These are phyloP conservation scores for Clonostachys sp. DNA, from an alignment of 2,329 filamentous ascomycete genomes.

Conservation along the genomic window DNA sequence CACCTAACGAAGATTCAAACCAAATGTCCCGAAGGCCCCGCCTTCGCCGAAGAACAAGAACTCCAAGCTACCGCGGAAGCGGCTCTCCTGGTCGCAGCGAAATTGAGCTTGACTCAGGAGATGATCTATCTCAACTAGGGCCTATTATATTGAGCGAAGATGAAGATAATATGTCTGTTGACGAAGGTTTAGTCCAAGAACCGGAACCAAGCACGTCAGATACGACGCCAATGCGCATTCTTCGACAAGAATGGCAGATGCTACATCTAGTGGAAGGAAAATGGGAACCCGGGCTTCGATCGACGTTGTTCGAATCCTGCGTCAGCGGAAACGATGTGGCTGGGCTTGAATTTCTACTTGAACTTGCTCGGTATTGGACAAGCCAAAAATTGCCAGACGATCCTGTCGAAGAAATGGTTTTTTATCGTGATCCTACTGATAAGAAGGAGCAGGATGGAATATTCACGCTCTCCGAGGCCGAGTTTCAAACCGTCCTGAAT, in stretches of 20 bases:
- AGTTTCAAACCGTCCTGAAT: slow-evolving; percentile 39
- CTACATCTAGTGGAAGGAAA: slow-evolving; percentile 18
- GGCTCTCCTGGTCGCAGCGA: slow-evolving; percentile 20
- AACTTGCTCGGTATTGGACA: slow-evolving; percentile 41
- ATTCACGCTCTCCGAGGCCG: slow-evolving; percentile 30
- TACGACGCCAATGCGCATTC: slow-evolving; percentile 46
- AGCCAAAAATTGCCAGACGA: slow-evolving; percentile 21
- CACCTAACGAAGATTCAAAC: slow-evolving; percentile 15
- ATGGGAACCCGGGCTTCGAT: slow-evolving; percentile 7
- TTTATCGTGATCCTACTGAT: slow-evolving; percentile 16
- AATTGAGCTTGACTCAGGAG: slow-evolving; percentile 24
- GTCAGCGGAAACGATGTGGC: slow-evolving; percentile 48
- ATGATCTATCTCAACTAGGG: slow-evolving; percentile 27
- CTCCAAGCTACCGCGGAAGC: slow-evolving; percentile 36
- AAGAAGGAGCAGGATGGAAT: slow-evolving; percentile 23
- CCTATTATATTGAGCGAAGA: slow-evolving; percentile 47
- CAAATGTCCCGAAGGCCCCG: slow-evolving; percentile 9
- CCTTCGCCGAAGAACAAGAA: slow-evolving; percentile 43
- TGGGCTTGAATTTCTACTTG: slow-evolving; percentile 53
- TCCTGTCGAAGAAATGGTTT: no score
- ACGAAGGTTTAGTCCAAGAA: slow-evolving; percentile 72
- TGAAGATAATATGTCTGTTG: slow-evolving; percentile 64
- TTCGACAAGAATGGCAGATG: slow-evolving; percentile 33
- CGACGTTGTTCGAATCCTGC: slow-evolving; percentile 34
- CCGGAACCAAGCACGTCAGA: slow-evolving; percentile 64